phyloP scores from a whole-genome alignment of 148 eudicot genomes.

The Persicaria tinctoria region DNA sequence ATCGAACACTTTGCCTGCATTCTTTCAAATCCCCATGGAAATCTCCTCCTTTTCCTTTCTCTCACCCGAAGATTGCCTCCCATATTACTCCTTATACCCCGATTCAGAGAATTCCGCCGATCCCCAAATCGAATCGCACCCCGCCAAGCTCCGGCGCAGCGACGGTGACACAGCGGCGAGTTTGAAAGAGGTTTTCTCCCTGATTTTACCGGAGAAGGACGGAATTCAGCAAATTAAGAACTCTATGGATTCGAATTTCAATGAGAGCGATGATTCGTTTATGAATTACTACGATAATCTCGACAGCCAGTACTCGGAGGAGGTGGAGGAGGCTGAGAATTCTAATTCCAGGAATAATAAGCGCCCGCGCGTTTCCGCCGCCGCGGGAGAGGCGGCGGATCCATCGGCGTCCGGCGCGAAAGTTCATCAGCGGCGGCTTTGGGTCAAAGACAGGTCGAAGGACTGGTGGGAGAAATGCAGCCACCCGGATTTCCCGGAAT shows the following conservation, averaged over 20 bases:
- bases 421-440: constrained; percentile 35
- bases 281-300: constrained; percentile 4
- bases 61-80: constrained; percentile 24
- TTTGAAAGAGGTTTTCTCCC: constrained; percentile 6
- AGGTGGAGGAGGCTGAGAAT: background rate
- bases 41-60: constrained; percentile 25
- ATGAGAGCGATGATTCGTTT: background rate
- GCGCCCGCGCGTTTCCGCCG: background rate
- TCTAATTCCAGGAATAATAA: background rate
- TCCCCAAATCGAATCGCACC: background rate
- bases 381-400: background rate
- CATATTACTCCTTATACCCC: constrained; percentile 10
- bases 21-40: constrained; percentile 26
- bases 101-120: background rate
- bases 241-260: background rate
- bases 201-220: constrained; percentile 2
- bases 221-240: constrained; percentile 8
- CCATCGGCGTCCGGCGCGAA: background rate
- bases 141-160: constrained; percentile 13
- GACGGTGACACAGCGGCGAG: constrained; percentile 8
- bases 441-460: constrained; percentile 69
- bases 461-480: constrained; percentile 77
- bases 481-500: constrained; percentile 50
- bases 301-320: background rate
- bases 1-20: constrained; percentile 5